Percentiles rank a stretch among this genome's conserved stretches.
phyloP scores from a whole-genome alignment of 2,329 filamentous ascomycete genomes.

The Epichloe sylvatica region DNA sequence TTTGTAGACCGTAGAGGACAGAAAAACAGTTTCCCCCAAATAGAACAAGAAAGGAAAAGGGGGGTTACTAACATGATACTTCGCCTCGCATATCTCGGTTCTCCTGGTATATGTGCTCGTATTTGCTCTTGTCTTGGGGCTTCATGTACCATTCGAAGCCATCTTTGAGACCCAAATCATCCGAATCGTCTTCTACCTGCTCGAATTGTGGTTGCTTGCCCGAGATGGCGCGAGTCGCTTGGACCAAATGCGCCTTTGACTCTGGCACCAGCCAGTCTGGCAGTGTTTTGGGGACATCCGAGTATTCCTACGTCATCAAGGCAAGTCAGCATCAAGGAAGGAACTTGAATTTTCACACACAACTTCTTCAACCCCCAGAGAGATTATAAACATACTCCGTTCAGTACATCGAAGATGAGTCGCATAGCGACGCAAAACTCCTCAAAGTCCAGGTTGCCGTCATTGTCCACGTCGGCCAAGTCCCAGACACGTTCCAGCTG shows the following conservation, averaged over 20 bases:
- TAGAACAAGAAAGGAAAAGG: no score
- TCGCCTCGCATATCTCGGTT: conserved; percentile 81
- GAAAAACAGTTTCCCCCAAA: no score
- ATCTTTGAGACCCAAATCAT: conserved; percentile 75
- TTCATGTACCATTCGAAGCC: conserved; percentile 99
- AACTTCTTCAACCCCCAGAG: neutral
- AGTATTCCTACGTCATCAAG: conserved; percentile 52
- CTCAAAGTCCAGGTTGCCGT: conserved; percentile 96
- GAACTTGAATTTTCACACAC: neutral
- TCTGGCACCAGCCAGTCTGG: conserved; percentile 97
- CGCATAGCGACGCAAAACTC: conserved; percentile 99
- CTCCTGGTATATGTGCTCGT: conserved; percentile 93
- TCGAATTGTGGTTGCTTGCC: conserved; percentile 75
- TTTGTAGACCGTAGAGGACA: no score
- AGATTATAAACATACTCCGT: conserved; percentile 50
- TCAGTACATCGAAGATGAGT: conserved; percentile 91
- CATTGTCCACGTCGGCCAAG: conserved; percentile 89
- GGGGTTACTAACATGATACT: conserved; percentile 48
- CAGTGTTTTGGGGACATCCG: conserved; percentile 70
- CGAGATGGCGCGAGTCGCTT: conserved; percentile 66
- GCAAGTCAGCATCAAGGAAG: neutral
- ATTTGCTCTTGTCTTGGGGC: conserved; percentile 78
- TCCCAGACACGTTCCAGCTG: conserved; percentile 98
- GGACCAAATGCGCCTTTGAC: conserved; percentile 81
- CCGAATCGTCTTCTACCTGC: conserved; percentile 67